Evolutionary conservation across 139 green algal species (phyloP), one percentile per base, ranked within the genome.

Genomic region (Chlorella ohadii): DNA sequence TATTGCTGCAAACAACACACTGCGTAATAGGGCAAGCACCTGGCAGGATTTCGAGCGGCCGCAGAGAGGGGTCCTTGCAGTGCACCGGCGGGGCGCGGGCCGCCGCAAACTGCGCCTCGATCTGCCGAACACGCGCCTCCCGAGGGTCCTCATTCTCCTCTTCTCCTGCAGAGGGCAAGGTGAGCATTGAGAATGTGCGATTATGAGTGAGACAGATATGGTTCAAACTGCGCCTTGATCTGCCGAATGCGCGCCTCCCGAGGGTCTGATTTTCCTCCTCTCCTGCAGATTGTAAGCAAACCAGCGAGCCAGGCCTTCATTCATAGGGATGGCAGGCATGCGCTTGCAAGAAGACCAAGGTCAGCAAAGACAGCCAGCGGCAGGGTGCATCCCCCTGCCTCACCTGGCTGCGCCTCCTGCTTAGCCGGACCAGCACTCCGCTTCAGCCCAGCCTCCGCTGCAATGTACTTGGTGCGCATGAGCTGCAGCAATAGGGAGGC

Each of bases 401-500:
- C 51, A 59, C 51, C 51, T 59, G 51, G 51, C 51, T 59, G 12
- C 51, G 55, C 33, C 27, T 11, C 47, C n/a, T 27, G 33, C 27
- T 28, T 31, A n/a, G 27, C 36, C 17, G 28, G 38, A 2, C 19
- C 39, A 0, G 63, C 66, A 23, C 47, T 22, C 27, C 78, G 78
- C 41, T 33, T n/a, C 33, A 68, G 51, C 20, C 67, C 79, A 34
- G 67, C 66, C 33, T 64, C 79, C 36, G 66, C 81, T 57, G 85
- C 86, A 41, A 95, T 91, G 88, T 95, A 95, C 19, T 89, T 93
- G 27, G 92, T 95, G 76, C 89, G 85, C 87, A 95, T 91, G 12
- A 95, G 87, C 51, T 59, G 51, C 51, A 59, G 22, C 2, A 23
- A 9, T 16, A 9, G 44, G 44, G 44, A 51, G 44, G 51, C 51